Evolutionary conservation across 2,329 filamentous ascomycete species (phyloP), one percentile per base, ranked within the genome.

Genomic region (Elsinoe arachidis): DNA sequence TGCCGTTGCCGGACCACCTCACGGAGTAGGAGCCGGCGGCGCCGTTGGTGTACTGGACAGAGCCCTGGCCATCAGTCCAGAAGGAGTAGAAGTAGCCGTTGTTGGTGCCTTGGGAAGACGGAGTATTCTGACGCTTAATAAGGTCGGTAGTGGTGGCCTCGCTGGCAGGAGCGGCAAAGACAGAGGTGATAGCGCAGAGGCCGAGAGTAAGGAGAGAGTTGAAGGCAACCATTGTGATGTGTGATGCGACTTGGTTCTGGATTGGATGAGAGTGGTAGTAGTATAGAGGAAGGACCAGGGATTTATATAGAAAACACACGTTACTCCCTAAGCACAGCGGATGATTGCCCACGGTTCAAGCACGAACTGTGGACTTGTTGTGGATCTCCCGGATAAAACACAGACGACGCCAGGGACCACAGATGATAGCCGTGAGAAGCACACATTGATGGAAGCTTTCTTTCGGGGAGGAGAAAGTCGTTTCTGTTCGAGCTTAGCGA

Each of bases 1-100:
- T 80, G 34, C 78, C 78, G 21, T 66, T 69, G 47, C 72, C 71
- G 43, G 60, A 65, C 79, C 78, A 81, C 35, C 62, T 63, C 0
- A 76, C 70, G 34, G 63, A 72, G 69, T 80, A 80, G 26, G 61
- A 66, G 21, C 81, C 80, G 17, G 68, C 76, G 3, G 68, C 67
- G 17, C 74, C 76, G 68, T 82, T 83, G 65, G 75, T 80, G 72
- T 83, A 84, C 38, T 71, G 77, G 6, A 79, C 77, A 41, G 70
- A 65, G 37, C 71, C 74, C n/a, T 68, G 72, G 30, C 77, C 76
- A 59, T 83, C 80, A 57, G 76, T 80, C 79, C 79, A 84, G 73
- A 76, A 83, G 7, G 78, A 80, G 69, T 80, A 84, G 73, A 78
- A 84, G 72, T 75, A 84, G 56, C 80, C 80, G 63, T 80, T 77